Conservation (phyloP, 495 filamentous ascomycete species). For the Rusavskia elegans region DNA sequence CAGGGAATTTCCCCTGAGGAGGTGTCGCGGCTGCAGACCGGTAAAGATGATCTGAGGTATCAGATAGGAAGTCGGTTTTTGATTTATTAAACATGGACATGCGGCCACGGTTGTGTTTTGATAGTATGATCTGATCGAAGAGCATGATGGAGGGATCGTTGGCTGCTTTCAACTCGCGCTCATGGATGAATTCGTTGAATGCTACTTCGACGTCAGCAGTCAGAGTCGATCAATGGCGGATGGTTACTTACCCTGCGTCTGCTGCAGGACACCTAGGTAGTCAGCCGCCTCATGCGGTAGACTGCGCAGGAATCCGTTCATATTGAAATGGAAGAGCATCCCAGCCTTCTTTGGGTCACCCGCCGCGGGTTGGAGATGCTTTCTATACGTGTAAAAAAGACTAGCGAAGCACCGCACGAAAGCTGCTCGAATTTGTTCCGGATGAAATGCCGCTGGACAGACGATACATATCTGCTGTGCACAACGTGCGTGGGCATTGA, state of each 20-base stretch:
- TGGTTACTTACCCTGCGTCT: conserved; percentile 68
- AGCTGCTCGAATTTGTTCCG: conserved; percentile 79
- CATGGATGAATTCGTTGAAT: conserved; percentile 95
- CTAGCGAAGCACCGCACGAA: conserved; percentile 91
- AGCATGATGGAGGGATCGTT: conserved; percentile 61
- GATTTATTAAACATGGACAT: conserved; percentile 31
- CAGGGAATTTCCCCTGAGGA: conserved; percentile 54
- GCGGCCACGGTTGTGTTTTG: conserved; percentile 77
- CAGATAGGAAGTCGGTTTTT: conserved; percentile 57
- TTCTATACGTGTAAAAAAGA: conserved; percentile 90
- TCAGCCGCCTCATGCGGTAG: conserved; percentile 82
- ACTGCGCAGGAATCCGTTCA: conserved; percentile 82
- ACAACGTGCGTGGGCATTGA: conserved; percentile 66
- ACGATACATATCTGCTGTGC: conserved; percentile 67
- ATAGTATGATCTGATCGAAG: conserved; percentile 90
- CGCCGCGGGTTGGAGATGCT: conserved; percentile 56
- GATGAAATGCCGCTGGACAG: conserved; percentile 77
- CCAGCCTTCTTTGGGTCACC: conserved; percentile 76
- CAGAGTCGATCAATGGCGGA: conserved; percentile 5
- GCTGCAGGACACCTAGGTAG: conserved; percentile 71
- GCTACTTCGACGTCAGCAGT: conserved; percentile 25
- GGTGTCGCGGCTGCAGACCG: conserved; percentile 69
- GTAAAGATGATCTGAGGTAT: conserved; percentile 87
- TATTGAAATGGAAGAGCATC: conserved; percentile 80
- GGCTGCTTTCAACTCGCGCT: conserved; percentile 53